Base-by-base conservation (phyloP, 176 grass and related monocot genomes). In the Oryza meridionalis region DNA sequence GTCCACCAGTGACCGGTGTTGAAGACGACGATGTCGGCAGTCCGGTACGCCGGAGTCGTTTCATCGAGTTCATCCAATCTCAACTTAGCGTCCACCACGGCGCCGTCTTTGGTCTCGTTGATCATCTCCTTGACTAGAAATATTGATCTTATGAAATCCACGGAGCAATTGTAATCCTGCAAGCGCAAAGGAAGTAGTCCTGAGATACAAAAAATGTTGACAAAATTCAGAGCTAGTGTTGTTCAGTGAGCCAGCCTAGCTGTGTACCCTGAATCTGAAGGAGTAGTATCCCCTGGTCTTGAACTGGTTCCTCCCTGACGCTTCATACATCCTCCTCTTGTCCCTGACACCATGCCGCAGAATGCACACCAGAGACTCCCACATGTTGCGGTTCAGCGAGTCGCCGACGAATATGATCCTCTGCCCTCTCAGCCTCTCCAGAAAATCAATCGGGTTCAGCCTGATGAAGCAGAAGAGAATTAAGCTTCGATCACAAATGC, bases 1-100 rank as follows among this genome's bases (percentile, higher is more conserved):
- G 96, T 98, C 93, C 96, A 99, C 93, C 96, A 96, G 73, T 96
- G 96, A 11, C 89, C 91, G 7, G 93, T 99, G 83, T 96, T 99
- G 91, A 96, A 92, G 33, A 99, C 89, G 80, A 96, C 79, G 42
- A 99, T 79, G 87, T 94, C 81, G 1, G 96, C 96, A 27, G 86
- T 90, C 50, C 13, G 89, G 81, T 96, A 99, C 1, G 87, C 85
- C 8, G 76, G 81, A 70, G 93, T 90, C 33, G 91, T 78, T 1
- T 81, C 93, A 14, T 94, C 93, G 50, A 99, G 63, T 9, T 94
- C 73, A 64, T 99, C 93, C 83, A 99, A 71, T 66, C 82, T 95
- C 77, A 96, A 78, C 77, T 85, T 96, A 11, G 75, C 75, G 33
- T 96, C 91, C 33, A 78, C 63, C 1, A 65, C 67, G 0, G 87